A percentile compares a stretch with the other conserved stretches of the same genome.
Conservation (phyloP, 2,329 filamentous ascomycete species). For the Cryphonectria carpinicola region DNA sequence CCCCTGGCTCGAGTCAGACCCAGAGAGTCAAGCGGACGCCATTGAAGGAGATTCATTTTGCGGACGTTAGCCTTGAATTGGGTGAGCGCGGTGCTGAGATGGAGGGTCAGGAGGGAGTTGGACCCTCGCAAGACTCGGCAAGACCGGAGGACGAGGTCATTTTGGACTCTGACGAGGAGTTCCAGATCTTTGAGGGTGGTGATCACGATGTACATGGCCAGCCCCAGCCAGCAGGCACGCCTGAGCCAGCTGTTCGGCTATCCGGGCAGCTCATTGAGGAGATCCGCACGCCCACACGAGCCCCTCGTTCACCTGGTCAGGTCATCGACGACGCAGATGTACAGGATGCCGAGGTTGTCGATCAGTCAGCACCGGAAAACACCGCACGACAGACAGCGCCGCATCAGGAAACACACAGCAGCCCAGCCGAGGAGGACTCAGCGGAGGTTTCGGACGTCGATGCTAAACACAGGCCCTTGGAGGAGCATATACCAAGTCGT, state of each 20-base stretch:
- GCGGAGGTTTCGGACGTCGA: not conserved
- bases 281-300: not conserved
- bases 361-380: not conserved
- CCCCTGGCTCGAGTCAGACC: not conserved
- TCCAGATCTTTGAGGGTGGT: conserved; percentile 38
- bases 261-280: not conserved
- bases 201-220: not conserved
- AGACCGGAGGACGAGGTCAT: conserved; percentile 43
- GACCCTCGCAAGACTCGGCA: conserved; percentile 11
- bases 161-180: conserved; percentile 55
- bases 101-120: conserved; percentile 5
- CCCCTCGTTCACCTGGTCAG: not conserved
- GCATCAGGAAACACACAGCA: not conserved
- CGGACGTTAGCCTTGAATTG: conserved; percentile 26
- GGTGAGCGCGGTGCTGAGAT: conserved; percentile 12
- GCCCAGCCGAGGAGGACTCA: not conserved
- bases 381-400: not conserved
- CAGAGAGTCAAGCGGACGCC: conserved; percentile 20
- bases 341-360: not conserved
- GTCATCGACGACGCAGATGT: not conserved
- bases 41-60: conserved; percentile 26
- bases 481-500: not conserved
- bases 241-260: conserved; percentile 31
- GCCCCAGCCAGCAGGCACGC: conserved; percentile 30
- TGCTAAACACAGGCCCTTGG: not conserved